Base-by-base conservation (phyloP, 148 eudicot species). In the Nepenthes gracilis region DNA sequence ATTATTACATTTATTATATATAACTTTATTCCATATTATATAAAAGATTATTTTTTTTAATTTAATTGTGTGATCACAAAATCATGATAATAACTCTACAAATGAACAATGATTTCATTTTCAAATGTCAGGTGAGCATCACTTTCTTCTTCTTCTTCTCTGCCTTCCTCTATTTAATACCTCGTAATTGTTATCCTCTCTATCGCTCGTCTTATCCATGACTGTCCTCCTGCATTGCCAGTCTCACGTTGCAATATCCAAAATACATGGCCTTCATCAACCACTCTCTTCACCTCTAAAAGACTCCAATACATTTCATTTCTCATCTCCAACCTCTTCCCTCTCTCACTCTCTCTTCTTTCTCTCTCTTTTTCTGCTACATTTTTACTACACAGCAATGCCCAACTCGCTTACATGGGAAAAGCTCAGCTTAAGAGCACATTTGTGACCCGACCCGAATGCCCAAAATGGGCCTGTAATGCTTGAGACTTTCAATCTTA, bases 191-290 rank as follows among this genome's bases (percentile, higher is more conserved):
- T 43, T 49, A 23, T 47, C 58, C 67, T 58, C 49, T 59, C 64
- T 54, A 51, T 33, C 49, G 58, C 69, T 58, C 59, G 14, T 63
- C 47, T 36, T 23, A 49, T 49, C 53, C 6, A 5, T 49, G 3
- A 36, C 59, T 60, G 33, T 23, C 23, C 53, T 12, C 55, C 12
- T 50, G 48, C 36, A 70, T 55, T 70, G 72, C 76, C 83, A 78
- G 71, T 81, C 63, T 80, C 77, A 76, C 80, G 65, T 69, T 73
- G 67, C 38, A 64, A 73, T 52, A 77, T 77, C 72, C 63, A 59
- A 47, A 47, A 54, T 48, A 33, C 43, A 54, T 45, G 35, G 36
- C 38, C 64, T 60, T 57, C 70, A 69, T 67, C 63, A 70, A 57
- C 64, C 68, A 75, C 61, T 63, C 47, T 49, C 36, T 65, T 50